phyloP scores from a whole-genome alignment of 2,329 filamentous ascomycete genomes.

The Cytospora paraplurivora region DNA sequence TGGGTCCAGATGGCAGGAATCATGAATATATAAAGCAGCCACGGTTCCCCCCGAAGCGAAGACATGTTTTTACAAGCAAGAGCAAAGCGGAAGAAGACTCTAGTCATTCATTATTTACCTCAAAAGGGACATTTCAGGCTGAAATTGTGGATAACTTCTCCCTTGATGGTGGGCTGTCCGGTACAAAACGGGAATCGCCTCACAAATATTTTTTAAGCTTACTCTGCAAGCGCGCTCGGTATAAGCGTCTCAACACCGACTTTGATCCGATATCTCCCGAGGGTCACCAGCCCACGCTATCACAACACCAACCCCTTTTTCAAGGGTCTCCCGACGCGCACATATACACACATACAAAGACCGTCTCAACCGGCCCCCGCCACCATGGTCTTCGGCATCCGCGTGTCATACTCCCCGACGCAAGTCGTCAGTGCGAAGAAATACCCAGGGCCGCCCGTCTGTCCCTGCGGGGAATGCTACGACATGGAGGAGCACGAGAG shows the following conservation, averaged over 20 bases:
- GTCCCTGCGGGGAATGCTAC: constrained; percentile 24
- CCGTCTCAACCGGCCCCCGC: not conserved
- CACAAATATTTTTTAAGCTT: not conserved
- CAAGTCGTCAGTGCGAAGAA: constrained; percentile 19
- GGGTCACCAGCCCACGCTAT: too few relatives aligned
- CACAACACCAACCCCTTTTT: too few relatives aligned
- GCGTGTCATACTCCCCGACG: constrained; percentile 22
- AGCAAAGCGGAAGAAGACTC: not conserved
- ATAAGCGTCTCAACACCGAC: constrained; percentile 25
- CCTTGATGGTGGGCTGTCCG: not conserved
- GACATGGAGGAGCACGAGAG: constrained; percentile 8
- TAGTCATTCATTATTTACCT: constrained; percentile 18
- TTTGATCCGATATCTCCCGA: constrained; percentile 17
- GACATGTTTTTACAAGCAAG: not conserved
- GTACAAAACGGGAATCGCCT: constrained; percentile 21
- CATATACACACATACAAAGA: not conserved
- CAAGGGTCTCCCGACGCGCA: not conserved
- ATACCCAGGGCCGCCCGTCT: constrained; percentile 19
- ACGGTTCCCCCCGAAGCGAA: not conserved
- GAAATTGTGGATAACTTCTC: not conserved
- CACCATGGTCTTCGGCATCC: constrained; percentile 25
- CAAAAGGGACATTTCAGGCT: not conserved
- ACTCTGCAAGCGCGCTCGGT: not conserved
- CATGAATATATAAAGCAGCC: not conserved
- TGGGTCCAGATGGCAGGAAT: not conserved